These are phyloP conservation scores for Angomonas deanei DNA, from an alignment of 208 protist species.

Conservation along the genomic window DNA sequence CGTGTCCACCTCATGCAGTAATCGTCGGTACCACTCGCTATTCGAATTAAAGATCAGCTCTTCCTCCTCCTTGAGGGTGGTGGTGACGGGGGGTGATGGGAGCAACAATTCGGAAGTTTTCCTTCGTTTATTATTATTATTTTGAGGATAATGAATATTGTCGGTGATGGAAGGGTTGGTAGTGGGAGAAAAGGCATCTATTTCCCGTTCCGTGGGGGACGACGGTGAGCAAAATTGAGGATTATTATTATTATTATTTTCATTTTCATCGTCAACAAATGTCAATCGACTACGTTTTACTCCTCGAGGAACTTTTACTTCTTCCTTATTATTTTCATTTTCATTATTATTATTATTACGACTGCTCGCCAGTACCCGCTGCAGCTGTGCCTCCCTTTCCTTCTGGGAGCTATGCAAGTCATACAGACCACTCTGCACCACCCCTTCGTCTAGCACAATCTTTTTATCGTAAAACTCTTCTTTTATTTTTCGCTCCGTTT, in stretches of 20 bases:
- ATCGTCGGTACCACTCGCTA: neutral
- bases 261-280: neutral
- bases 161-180: neutral
- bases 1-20: neutral
- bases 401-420: constrained; percentile 31
- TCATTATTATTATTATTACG: constrained; percentile 1
- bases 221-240: too few species aligned
- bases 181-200: neutral
- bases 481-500: constrained; percentile 12
- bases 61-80: neutral
- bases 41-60: neutral
- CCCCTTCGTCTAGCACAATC: constrained; percentile 30
- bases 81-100: neutral
- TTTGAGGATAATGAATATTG: too few species aligned
- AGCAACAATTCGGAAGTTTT: too few species aligned
- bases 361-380: constrained; percentile 15
- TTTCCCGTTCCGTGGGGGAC: neutral
- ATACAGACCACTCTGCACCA: constrained; percentile 44
- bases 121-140: too few species aligned
- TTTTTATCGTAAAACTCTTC: constrained; percentile 36
- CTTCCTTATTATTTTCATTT: neutral
- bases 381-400: constrained; percentile 35
- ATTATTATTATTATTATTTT: neutral
- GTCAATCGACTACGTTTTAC: neutral
- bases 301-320: neutral